phyloP scores from a whole-genome alignment of 495 filamentous ascomycete species.

The Talaromyces liani region DNA sequence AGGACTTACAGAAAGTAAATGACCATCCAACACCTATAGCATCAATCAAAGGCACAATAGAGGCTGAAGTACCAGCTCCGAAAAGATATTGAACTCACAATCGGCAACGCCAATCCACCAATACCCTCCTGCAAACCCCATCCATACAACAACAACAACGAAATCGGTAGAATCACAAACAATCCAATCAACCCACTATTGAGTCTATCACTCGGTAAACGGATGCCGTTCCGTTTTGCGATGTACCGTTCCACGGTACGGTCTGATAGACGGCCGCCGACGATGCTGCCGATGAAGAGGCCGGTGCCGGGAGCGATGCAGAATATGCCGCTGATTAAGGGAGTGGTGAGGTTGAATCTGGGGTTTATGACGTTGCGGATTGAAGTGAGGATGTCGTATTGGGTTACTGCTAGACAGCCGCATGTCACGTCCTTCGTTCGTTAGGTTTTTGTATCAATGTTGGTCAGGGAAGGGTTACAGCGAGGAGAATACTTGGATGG shows the following conservation, averaged over 20 bases:
- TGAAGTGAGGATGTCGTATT: conserved; percentile 64
- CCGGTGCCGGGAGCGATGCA: conserved; percentile 69
- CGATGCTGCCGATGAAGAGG: conserved; percentile 60
- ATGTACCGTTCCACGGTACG: conserved; percentile 57
- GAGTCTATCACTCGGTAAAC: conserved; percentile 65
- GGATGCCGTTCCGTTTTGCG: conserved; percentile 43
- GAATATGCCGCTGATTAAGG: conserved; percentile 65
- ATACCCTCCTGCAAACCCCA: conserved; percentile 58
- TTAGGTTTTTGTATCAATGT: neutral
- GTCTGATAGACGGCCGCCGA: conserved; percentile 65
- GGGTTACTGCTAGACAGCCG: conserved; percentile 58
- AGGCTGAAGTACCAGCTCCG: conserved; percentile 54
- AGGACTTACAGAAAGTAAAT: conserved; percentile 32
- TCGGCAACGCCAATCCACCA: conserved; percentile 60
- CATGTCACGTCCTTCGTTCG: conserved; percentile 46
- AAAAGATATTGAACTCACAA: conserved; percentile 63
- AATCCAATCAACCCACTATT: conserved; percentile 57
- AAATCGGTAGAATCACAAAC: conserved; percentile 53
- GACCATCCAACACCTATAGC: conserved; percentile 60
- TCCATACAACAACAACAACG: conserved; percentile 60
- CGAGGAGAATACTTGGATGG: conserved; percentile 35
- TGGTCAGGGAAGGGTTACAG: conserved; percentile 17
- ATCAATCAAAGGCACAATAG: conserved; percentile 56
- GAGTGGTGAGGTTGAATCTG: conserved; percentile 59
- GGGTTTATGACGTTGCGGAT: conserved; percentile 69